Evolutionary conservation across 768 basidiomycete species (phyloP).

Genomic region (Vararia minispora): DNA sequence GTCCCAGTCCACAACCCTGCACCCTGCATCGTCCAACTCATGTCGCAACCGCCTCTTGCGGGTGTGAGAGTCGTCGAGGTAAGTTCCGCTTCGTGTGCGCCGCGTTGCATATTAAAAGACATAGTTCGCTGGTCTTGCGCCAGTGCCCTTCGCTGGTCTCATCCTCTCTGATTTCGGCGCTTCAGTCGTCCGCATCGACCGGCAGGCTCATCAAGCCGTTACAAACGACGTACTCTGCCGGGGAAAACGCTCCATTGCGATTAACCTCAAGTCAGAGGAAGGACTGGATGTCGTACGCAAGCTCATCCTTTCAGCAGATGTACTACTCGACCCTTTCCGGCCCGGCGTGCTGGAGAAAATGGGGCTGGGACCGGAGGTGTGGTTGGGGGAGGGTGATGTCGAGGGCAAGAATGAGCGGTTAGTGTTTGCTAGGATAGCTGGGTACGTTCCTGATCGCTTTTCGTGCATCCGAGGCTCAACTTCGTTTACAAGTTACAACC

Average conservation of each 20-base stretch:
- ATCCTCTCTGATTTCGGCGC: constrained; percentile 75
- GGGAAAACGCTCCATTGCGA: constrained; percentile 63
- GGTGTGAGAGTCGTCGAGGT: constrained; percentile 18
- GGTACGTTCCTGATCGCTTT: constrained; percentile 32
- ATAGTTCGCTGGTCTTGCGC: constrained; percentile 76
- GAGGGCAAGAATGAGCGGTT: constrained; percentile 50
- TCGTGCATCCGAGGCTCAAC: not conserved
- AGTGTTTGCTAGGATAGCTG: constrained; percentile 65
- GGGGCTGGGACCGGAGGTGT: constrained; percentile 66
- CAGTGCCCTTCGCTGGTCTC: constrained; percentile 71
- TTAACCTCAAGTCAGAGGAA: constrained; percentile 51
- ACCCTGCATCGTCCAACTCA: no score
- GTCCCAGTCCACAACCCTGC: no score
- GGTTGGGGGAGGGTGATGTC: constrained; percentile 34
- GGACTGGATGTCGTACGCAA: constrained; percentile 46
- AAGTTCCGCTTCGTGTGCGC: not conserved
- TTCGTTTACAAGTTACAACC: not conserved
- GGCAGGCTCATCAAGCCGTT: constrained; percentile 11
- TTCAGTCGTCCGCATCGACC: constrained; percentile 64
- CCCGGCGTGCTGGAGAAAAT: constrained; percentile 75
- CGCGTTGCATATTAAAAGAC: not conserved
- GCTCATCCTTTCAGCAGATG: constrained; percentile 58
- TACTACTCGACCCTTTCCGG: constrained; percentile 75
- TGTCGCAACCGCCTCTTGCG: constrained; percentile 10
- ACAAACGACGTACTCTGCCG: constrained; percentile 44